phyloP scores from a whole-genome alignment of 768 basidiomycete species.

The Leucogyrophana mollusca region DNA sequence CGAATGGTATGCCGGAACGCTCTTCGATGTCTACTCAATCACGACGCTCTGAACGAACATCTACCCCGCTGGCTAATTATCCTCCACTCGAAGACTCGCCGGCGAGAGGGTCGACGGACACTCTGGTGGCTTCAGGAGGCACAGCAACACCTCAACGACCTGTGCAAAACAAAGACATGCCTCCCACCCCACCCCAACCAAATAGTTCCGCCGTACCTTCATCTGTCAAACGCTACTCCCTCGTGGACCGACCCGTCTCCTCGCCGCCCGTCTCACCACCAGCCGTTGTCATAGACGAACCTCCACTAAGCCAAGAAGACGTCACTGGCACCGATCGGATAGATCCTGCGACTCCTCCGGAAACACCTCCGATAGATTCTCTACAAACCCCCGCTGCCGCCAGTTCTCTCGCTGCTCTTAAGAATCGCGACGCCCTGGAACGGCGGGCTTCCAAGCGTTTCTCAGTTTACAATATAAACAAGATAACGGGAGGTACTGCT shows the following conservation, averaged over 20 bases:
- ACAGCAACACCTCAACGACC: constrained; percentile 16
- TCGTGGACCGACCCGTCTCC: constrained; percentile 67
- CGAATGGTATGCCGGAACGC: constrained; percentile 13
- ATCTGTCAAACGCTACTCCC: constrained; percentile 74
- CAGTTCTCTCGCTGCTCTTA: constrained; percentile 82
- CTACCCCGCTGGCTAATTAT: constrained; percentile 2
- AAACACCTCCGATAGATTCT: constrained; percentile 35
- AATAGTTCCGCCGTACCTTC: constrained; percentile 47
- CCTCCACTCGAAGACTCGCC: constrained; percentile 2
- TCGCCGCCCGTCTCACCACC: constrained; percentile 40
- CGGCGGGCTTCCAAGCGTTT: constrained; percentile 94
- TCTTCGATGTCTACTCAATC: constrained; percentile 11
- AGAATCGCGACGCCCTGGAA: constrained; percentile 82
- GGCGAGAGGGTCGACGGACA: constrained; percentile 11
- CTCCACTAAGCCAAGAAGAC: constrained; percentile 19
- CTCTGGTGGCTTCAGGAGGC: constrained; percentile 3
- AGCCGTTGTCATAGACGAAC: constrained; percentile 44
- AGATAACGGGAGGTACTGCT: constrained; percentile 70
- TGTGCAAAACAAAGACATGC: constrained; percentile 22
- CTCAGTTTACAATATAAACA: constrained; percentile 90
- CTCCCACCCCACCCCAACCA: constrained; percentile 26
- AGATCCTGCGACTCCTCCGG: constrained; percentile 26
- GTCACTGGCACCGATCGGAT: constrained; percentile 20
- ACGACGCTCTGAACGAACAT: constrained; percentile 12
- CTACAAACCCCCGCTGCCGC: constrained; percentile 65